Percentiles rank a stretch among this genome's conserved stretches.
phyloP scores from a whole-genome alignment of 2,329 filamentous ascomycete genomes.

The Trichoderma cornu-damae region DNA sequence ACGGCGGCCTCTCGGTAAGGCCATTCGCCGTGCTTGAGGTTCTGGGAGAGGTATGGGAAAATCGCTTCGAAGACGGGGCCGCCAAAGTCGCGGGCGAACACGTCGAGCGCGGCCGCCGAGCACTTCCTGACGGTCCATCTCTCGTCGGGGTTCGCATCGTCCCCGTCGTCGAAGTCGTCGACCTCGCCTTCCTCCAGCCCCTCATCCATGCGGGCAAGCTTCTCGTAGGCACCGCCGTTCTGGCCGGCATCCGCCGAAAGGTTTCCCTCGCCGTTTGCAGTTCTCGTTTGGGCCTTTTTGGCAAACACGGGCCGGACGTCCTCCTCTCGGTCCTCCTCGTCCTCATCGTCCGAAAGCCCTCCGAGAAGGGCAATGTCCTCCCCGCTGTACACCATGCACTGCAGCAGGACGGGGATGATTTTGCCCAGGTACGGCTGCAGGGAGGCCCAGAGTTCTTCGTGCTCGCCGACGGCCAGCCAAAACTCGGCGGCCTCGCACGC shows the following conservation, averaged over 20 bases:
- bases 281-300: slow-evolving; percentile 57
- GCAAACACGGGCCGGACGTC: slow-evolving; percentile 93
- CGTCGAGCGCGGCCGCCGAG: slow-evolving; percentile 89
- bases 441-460: slow-evolving; percentile 69
- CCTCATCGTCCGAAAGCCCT: slow-evolving; percentile 80
- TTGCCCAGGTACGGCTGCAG: slow-evolving; percentile 73
- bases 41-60: slow-evolving; percentile 84
- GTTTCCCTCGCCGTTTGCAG: slow-evolving; percentile 48
- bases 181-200: slow-evolving; percentile 86
- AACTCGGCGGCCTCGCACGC: slow-evolving; percentile 95
- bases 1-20: slow-evolving; percentile 90
- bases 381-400: slow-evolving; percentile 94
- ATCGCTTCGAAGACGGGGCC: slow-evolving; percentile 85
- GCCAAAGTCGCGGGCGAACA: slow-evolving; percentile 87
- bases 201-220: slow-evolving; percentile 58
- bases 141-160: slow-evolving; percentile 80
- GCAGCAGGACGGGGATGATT: slow-evolving; percentile 84
- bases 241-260: slow-evolving; percentile 47
- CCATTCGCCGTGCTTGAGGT: slow-evolving; percentile 85
- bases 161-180: slow-evolving; percentile 67
- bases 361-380: slow-evolving; percentile 86
- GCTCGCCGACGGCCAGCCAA: slow-evolving; percentile 90
- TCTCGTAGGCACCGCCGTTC: slow-evolving; percentile 52
- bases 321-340: slow-evolving; percentile 81
- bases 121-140: slow-evolving; percentile 95